A percentile compares a stretch with the other conserved stretches of the same genome.
Evolutionary conservation across 2,329 filamentous ascomycete species (phyloP).

Genomic region (Xylariaceae sp.): DNA sequence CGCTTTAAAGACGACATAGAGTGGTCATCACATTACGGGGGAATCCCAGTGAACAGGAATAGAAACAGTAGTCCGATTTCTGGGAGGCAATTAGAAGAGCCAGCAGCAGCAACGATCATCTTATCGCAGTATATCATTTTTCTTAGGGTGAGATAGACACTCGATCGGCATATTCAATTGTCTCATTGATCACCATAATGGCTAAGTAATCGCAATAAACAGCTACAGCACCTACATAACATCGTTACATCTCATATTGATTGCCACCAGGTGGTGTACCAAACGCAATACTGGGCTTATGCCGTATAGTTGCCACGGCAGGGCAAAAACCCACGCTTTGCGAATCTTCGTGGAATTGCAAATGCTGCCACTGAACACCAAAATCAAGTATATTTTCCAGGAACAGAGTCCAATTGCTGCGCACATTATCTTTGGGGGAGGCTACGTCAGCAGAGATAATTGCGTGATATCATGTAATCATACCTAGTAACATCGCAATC

Average conservation of each 20-base stretch:
- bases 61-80: background rate
- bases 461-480: constrained; percentile 13
- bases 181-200: constrained; percentile 9
- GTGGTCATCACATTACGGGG: background rate
- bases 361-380: background rate
- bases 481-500: constrained; percentile 18
- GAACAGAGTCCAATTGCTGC: background rate
- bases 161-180: constrained; percentile 9
- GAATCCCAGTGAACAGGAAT: background rate
- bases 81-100: background rate
- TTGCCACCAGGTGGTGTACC: background rate
- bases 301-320: constrained; percentile 2
- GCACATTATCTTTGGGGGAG: background rate
- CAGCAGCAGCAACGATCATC: background rate
- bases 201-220: background rate
- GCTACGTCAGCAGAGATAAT: background rate
- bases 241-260: background rate
- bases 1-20: background rate
- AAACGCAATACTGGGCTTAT: background rate
- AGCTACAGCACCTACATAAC: background rate
- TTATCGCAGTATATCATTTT: background rate
- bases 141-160: background rate
- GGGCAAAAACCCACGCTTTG: background rate
- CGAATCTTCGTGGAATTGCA: background rate
- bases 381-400: constrained; percentile 1